phyloP scores from a whole-genome alignment of 345 rosid genomes.

The Gossypium australe region DNA sequence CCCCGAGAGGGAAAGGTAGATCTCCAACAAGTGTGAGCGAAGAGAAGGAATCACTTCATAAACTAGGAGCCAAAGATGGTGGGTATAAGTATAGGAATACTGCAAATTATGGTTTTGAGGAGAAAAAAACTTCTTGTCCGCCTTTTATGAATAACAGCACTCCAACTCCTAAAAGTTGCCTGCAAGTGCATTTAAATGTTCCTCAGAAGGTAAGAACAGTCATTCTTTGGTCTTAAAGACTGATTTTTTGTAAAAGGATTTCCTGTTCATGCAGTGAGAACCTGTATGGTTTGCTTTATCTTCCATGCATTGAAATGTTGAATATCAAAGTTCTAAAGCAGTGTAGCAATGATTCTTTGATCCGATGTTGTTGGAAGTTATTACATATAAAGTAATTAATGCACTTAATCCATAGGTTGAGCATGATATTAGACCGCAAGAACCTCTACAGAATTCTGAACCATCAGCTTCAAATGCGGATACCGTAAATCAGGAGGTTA shows the following conservation, averaged over 20 bases:
- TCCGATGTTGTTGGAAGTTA: background rate
- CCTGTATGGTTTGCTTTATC: too few species aligned
- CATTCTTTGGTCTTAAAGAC: background rate
- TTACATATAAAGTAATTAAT: background rate
- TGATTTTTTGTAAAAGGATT: background rate
- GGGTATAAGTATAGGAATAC: constrained; percentile 15
- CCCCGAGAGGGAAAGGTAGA: constrained; percentile 28
- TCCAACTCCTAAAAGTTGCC: constrained; percentile 20
- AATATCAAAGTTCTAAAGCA: background rate
- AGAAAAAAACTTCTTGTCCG: constrained; percentile 23
- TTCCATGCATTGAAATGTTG: background rate
- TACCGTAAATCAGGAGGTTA: constrained; percentile 25
- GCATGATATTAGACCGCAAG: constrained; percentile 19
- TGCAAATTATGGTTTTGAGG: constrained; percentile 20
- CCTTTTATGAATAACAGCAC: constrained; percentile 8
- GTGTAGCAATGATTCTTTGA: background rate
- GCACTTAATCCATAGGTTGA: constrained; percentile 26
- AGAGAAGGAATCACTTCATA: constrained; percentile 24
- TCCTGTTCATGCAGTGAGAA: too few species aligned
- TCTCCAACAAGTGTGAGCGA: constrained; percentile 20
- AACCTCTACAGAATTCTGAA: constrained; percentile 26
- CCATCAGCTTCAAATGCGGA: constrained; percentile 24
- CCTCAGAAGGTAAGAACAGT: constrained; percentile 28
- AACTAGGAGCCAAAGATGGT: constrained; percentile 13
- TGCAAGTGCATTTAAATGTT: constrained; percentile 15